Evolutionary conservation across 129 eudicot species (phyloP).

Genomic region (Ambrosia trifida): DNA sequence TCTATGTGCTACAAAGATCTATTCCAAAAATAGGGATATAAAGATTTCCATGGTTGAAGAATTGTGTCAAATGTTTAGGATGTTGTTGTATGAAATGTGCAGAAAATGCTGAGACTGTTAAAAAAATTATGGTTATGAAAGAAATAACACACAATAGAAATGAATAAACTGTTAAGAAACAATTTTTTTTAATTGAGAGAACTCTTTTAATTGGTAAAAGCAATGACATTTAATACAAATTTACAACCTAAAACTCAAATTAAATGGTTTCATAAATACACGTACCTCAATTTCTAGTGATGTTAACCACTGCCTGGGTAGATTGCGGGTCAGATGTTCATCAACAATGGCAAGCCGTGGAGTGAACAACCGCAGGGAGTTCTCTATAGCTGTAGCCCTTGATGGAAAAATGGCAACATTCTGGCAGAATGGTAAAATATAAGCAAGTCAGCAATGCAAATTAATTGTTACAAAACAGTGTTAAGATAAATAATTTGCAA

Average conservation of each 20-base stretch:
- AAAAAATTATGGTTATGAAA: too few relatives aligned
- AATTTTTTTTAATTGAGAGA: background rate
- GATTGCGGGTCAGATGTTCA: slow-evolving; percentile 73
- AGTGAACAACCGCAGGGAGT: slow-evolving; percentile 74
- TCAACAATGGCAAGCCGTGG: slow-evolving; percentile 98
- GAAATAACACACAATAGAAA: background rate
- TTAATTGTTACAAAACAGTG: background rate
- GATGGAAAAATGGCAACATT: slow-evolving; percentile 96
- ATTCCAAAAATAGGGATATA: too few relatives aligned
- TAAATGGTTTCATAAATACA: background rate
- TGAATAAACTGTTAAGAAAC: background rate
- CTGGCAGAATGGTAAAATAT: slow-evolving; percentile 39
- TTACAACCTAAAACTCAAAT: background rate
- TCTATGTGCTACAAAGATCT: too few relatives aligned
- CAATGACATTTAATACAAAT: background rate
- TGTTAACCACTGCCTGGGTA: slow-evolving; percentile 89
- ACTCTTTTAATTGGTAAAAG: background rate
- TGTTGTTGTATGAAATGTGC: background rate
- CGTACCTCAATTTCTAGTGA: slow-evolving; percentile 82
- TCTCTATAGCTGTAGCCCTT: slow-evolving; percentile 92
- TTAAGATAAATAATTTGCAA: slow-evolving; percentile 1
- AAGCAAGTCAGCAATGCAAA: slow-evolving; percentile 31
- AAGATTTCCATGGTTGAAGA: too few relatives aligned
- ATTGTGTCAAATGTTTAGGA: background rate
- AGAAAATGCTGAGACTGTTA: background rate